Percentiles rank a stretch among this genome's conserved stretches.
phyloP scores from a whole-genome alignment of 345 rosid genomes.

The Euphorbia lathyris region DNA sequence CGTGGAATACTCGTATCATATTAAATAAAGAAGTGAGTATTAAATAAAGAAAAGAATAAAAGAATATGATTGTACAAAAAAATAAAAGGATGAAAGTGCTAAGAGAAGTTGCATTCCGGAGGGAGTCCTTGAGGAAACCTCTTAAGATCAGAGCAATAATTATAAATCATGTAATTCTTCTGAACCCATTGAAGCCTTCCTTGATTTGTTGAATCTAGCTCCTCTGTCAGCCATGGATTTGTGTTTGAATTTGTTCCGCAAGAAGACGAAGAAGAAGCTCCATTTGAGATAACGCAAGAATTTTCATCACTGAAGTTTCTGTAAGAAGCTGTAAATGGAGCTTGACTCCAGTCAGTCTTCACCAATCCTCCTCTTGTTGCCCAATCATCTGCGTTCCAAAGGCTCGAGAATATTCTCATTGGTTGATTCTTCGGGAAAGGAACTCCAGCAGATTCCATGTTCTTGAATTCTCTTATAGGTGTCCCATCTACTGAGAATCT shows the following conservation, averaged over 20 bases:
- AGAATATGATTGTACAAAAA: no score
- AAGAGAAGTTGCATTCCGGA: constrained; percentile 30
- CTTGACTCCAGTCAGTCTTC: constrained; percentile 61
- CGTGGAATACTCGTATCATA: no score
- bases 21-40: no score
- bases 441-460: constrained; percentile 27
- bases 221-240: background rate
- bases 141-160: constrained; percentile 44
- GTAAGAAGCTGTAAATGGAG: constrained; percentile 56
- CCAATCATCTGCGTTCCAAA: constrained; percentile 83
- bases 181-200: constrained; percentile 52
- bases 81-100: no score
- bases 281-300: constrained; percentile 45
- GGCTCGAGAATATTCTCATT: constrained; percentile 54
- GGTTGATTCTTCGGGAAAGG: constrained; percentile 57
- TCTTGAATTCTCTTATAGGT: constrained; percentile 70
- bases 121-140: constrained; percentile 52
- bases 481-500: constrained; percentile 54
- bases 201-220: constrained; percentile 24
- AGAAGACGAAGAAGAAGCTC: no score
- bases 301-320: constrained; percentile 34
- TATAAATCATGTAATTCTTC: constrained; percentile 44
- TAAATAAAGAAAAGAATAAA: no score
- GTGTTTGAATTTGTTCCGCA: background rate
- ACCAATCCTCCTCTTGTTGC: constrained; percentile 69